Base-by-base conservation (phyloP, 306 rosid genomes). In the Lupinus albus region DNA sequence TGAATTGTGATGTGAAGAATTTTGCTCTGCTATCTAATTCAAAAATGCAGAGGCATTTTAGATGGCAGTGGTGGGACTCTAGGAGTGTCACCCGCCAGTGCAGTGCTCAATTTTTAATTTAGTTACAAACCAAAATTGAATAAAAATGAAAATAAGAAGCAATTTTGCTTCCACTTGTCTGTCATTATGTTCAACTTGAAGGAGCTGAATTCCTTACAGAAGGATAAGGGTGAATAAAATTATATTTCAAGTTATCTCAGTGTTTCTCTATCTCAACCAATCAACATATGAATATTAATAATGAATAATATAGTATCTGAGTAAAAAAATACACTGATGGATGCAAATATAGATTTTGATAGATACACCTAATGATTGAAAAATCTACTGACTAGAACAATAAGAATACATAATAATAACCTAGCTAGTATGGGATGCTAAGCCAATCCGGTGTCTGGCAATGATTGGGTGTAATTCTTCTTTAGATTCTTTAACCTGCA, bases 31-130 rank as follows among this genome's bases (percentile, higher is more conserved):
- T 68, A 45, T 67, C 45, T 63, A 67, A 71, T 75, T 56, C 45
- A 70, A 7, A 55, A 77, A 33, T 57, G 78, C 81, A 78, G 76
- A 51, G 38, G 30, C 15, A 73, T 42, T 46, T 44, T 70, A 35
- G 16, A 64, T 51, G 81, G 87, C 81, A 73, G 81, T 60, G 89
- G 85, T 86, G 71, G 79, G 74, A 71, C 13, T 7, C 41, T 15
- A 56, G 28, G 28, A 25, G 0, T 25, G 28, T 51, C 81, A 79
- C 76, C 89, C 79, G 79, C 84, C 79, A 61, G 48, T 42, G 8
- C 58, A 14, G 20, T 55, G 42, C 20, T 33, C 7, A 51, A 17
- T 8, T 54, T 41, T 33, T 55, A 20, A 10, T 32, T 21, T 46
- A 17, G 16, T 47, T 42, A 39, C 30, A 41, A 14, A 62, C 56